A percentile compares a stretch with the other conserved stretches of the same genome.
Conservation (phyloP, 1,284 basidiomycete species). For the Abortiporus biennis region DNA sequence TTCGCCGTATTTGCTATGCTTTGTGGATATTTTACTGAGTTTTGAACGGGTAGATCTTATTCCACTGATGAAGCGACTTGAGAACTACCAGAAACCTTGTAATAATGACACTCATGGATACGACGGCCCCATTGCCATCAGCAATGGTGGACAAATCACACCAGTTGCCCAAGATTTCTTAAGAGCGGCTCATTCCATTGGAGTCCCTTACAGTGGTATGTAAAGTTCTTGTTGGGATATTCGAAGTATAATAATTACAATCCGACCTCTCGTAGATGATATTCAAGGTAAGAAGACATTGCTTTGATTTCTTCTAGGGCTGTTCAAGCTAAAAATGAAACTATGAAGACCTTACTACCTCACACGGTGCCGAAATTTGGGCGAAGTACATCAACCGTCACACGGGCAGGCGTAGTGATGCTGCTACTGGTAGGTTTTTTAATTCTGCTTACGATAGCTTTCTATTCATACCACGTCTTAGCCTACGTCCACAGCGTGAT, state of each 20-base stretch:
- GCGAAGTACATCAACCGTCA: slow-evolving; percentile 73
- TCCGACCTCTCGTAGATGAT: slow-evolving; percentile 41
- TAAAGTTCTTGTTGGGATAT: slow-evolving; percentile 5
- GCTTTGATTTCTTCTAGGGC: background rate
- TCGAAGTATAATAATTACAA: too few species aligned
- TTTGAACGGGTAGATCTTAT: slow-evolving; percentile 42
- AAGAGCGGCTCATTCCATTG: slow-evolving; percentile 54
- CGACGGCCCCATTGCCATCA: slow-evolving; percentile 66
- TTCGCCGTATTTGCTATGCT: slow-evolving; percentile 9
- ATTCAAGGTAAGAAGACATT: slow-evolving; percentile 38
- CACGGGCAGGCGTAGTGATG: slow-evolving; percentile 65
- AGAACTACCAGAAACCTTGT: slow-evolving; percentile 69
- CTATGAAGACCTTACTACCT: slow-evolving; percentile 49
- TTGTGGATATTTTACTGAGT: background rate
- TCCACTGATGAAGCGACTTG: slow-evolving; percentile 70
- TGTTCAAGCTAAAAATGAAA: background rate
- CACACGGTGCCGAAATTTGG: slow-evolving; percentile 68
- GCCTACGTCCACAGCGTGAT: slow-evolving; percentile 70
- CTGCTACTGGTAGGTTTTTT: slow-evolving; percentile 51
- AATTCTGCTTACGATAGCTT: background rate
- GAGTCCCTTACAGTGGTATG: slow-evolving; percentile 61
- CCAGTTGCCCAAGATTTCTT: slow-evolving; percentile 66
- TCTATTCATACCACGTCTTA: slow-evolving; percentile 13
- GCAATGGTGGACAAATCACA: slow-evolving; percentile 57
- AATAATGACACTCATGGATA: slow-evolving; percentile 58